These are phyloP conservation scores for Nicotiana noctiflora DNA, from an alignment of 257 asterid genomes.

Conservation along the genomic window DNA sequence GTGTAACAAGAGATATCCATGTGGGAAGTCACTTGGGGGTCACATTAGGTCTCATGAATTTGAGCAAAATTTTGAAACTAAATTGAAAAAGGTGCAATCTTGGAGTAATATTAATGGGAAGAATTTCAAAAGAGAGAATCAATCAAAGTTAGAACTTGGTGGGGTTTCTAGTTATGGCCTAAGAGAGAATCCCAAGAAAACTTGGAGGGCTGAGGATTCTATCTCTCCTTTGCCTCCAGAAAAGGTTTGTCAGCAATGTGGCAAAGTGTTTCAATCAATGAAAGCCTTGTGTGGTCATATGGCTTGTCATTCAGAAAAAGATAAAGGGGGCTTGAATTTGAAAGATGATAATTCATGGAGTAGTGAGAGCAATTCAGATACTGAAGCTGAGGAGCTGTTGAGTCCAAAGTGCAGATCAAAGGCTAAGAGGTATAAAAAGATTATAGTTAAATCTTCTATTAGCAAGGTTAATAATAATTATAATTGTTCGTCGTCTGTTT, in stretches of 20 bases:
- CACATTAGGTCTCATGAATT: slow-evolving; percentile 91
- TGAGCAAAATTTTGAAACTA: too few species aligned
- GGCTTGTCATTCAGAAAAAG: slow-evolving; percentile 92
- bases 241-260: slow-evolving; percentile 81
- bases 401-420: slow-evolving; percentile 33
- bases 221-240: slow-evolving; percentile 37
- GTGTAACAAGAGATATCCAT: slow-evolving; percentile 58
- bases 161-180: slow-evolving; percentile 53
- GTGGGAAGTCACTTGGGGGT: slow-evolving; percentile 86
- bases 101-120: too few species aligned
- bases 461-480: slow-evolving; percentile 13
- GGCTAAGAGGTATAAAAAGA: slow-evolving; percentile 44
- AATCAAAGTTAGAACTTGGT: slow-evolving; percentile 31
- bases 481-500: slow-evolving; percentile 48
- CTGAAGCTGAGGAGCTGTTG: slow-evolving; percentile 35
- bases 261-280: slow-evolving; percentile 81
- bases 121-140: too few species aligned
- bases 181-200: slow-evolving; percentile 83
- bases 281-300: slow-evolving; percentile 96
- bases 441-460: slow-evolving; percentile 35
- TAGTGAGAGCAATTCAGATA: slow-evolving; percentile 48
- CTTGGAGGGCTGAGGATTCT: slow-evolving; percentile 67
- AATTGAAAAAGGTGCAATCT: too few species aligned
- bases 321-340: too few species aligned
- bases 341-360: too few species aligned